Evolutionary conservation across 805 yeast species (phyloP).

Genomic region (Suhomyces emberorum): DNA sequence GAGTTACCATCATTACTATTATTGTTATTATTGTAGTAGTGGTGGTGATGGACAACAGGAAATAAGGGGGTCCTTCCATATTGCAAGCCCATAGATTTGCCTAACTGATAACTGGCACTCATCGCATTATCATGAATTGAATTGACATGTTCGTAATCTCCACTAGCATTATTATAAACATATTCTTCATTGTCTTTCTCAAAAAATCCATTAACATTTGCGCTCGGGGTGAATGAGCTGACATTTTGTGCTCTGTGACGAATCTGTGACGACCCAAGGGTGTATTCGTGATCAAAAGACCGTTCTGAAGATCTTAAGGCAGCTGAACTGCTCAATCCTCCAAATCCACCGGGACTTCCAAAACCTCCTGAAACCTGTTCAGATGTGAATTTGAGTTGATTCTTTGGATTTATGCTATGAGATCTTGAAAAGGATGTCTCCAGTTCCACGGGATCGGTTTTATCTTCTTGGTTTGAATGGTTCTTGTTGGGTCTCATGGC

Average conservation of each 20-base stretch:
- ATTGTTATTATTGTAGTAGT: too few species aligned
- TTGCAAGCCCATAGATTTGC: constrained; percentile 1
- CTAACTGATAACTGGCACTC: constrained; percentile 1
- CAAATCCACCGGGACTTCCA: too few species aligned
- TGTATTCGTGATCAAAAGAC: constrained; percentile 1
- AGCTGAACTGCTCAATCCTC: too few species aligned
- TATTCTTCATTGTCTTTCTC: constrained; percentile 9
- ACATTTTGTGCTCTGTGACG: constrained; percentile 7
- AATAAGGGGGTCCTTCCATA: not conserved
- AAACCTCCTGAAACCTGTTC: too few species aligned
- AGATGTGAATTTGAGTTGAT: too few species aligned
- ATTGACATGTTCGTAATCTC: constrained; percentile 4
- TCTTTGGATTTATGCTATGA: too few species aligned
- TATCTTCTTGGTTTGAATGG: constrained; percentile 2
- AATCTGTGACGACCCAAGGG: constrained; percentile 1
- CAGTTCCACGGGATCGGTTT: constrained; percentile 18
- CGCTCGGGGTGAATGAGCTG: constrained; percentile 13
- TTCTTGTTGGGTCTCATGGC: constrained; percentile 35
- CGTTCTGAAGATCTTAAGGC: too few species aligned
- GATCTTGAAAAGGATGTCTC: not conserved
- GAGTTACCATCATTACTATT: too few species aligned
- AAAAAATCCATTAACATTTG: constrained; percentile 6
- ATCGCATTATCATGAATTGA: not conserved
- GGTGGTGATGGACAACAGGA: not conserved
- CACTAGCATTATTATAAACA: constrained; percentile 10